Conservation (phyloP, 2,329 filamentous ascomycete species). For the Clonostachys rhizophaga region DNA sequence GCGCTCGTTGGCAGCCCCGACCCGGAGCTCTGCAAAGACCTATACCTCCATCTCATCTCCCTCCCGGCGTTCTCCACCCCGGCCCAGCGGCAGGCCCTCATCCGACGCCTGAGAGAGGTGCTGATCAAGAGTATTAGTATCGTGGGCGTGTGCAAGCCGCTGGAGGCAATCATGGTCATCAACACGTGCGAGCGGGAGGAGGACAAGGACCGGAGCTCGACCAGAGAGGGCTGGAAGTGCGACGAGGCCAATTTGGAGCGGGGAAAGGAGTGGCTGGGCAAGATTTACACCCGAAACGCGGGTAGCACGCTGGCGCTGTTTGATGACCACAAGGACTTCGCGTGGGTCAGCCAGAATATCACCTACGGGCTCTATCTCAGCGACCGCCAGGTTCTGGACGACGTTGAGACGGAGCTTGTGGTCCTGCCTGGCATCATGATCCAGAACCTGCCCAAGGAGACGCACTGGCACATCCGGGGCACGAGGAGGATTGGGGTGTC, state of each 20-base stretch:
- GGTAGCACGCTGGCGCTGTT: conserved; percentile 23
- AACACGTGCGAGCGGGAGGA: conserved; percentile 40
- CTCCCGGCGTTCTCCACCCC: conserved; percentile 38
- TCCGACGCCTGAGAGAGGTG: conserved; percentile 49
- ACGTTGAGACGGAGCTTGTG: conserved; percentile 49
- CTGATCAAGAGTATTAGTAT: conserved; percentile 54
- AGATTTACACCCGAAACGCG: conserved; percentile 49
- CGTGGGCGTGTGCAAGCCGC: conserved; percentile 57
- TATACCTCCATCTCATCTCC: conserved; percentile 35
- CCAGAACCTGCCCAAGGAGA: conserved; percentile 47
- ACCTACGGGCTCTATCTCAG: conserved; percentile 55
- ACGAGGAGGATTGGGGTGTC: conserved; percentile 18
- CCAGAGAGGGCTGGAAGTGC: conserved; percentile 53
- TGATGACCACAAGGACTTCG: conserved; percentile 29
- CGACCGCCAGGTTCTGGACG: conserved; percentile 48
- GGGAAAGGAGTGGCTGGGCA: conserved; percentile 49
- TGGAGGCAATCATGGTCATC: conserved; percentile 56
- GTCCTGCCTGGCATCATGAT: conserved; percentile 52
- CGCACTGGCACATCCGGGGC: conserved; percentile 43
- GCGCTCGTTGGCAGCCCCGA: conserved; percentile 8
- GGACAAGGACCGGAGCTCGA: conserved; percentile 51
- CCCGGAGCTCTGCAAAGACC: conserved; percentile 1
- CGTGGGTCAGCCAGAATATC: conserved; percentile 48
- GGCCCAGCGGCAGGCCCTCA: conserved; percentile 36
- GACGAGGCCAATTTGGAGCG: conserved; percentile 48